These are phyloP conservation scores for Arabidopsis hybrid DNA, from an alignment of 441 rosid species.

Conservation along the genomic window DNA sequence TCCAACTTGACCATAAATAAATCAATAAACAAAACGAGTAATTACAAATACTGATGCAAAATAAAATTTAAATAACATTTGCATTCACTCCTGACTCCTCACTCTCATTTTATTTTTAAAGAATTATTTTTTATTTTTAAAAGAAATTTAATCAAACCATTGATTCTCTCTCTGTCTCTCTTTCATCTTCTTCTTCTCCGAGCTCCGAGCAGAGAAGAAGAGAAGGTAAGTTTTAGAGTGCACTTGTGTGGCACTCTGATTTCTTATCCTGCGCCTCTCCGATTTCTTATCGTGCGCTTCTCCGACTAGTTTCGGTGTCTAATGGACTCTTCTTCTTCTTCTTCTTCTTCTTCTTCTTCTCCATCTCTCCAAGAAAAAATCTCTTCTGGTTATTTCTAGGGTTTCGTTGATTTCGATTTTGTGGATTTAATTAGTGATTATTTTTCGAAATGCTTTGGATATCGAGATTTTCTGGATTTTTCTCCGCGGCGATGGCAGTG, in stretches of 20 bases:
- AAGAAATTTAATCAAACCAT: constrained; percentile 2
- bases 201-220: constrained; percentile 46
- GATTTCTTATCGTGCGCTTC: constrained; percentile 52
- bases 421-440: constrained; percentile 43
- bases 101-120: constrained; percentile 22
- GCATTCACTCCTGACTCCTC: constrained; percentile 39
- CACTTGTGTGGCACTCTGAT: constrained; percentile 47
- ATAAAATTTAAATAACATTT: not conserved
- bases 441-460: constrained; percentile 64
- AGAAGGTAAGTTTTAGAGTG: constrained; percentile 39
- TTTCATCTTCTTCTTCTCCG: constrained; percentile 15
- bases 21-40: constrained; percentile 3
- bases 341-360: constrained; percentile 28
- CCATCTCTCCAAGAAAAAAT: constrained; percentile 36
- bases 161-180: constrained; percentile 9
- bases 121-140: not conserved
- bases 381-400: constrained; percentile 44
- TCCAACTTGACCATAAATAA: constrained; percentile 38
- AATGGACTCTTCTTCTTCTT: constrained; percentile 44
- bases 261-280: constrained; percentile 39
- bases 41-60: constrained; percentile 27
- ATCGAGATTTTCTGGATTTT: constrained; percentile 69
- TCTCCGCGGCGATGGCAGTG: constrained; percentile 76
- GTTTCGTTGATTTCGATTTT: constrained; percentile 29
- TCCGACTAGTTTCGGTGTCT: constrained; percentile 31